Conservation (phyloP, 139 green algal genomes). For the Astrephomene gubernaculifera region DNA sequence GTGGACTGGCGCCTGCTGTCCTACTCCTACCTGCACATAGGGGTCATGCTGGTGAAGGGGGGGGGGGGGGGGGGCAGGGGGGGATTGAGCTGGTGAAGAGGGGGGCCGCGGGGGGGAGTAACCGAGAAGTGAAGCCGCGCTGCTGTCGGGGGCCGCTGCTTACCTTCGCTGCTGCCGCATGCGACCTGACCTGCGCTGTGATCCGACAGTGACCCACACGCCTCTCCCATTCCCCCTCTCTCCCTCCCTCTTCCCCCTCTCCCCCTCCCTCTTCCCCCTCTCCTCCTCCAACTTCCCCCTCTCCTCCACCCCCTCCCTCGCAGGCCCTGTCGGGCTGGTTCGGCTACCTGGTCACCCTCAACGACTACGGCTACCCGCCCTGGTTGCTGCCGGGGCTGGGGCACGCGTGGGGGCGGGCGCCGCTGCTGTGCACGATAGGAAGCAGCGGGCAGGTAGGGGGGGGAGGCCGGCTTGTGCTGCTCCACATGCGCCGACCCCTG, state of each 20-base stretch:
- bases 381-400: slow-evolving; percentile 52
- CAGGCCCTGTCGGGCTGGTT: slow-evolving; percentile 75
- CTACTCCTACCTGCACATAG: slow-evolving; percentile 87
- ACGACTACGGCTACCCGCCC: slow-evolving; percentile 86
- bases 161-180: too few relatives aligned
- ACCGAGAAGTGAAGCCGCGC: too few relatives aligned
- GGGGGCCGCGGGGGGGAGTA: too few relatives aligned
- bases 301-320: not conserved
- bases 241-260: not conserved
- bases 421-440: slow-evolving; percentile 11
- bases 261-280: not conserved
- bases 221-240: not conserved
- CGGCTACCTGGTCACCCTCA: slow-evolving; percentile 82
- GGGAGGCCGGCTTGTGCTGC: too few relatives aligned
- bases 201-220: too few relatives aligned
- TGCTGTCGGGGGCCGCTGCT: too few relatives aligned
- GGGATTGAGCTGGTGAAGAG: not conserved
- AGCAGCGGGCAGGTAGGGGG: slow-evolving; percentile 6
- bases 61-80: not conserved
- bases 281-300: not conserved
- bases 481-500: too few relatives aligned
- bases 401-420: not conserved
- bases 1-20: slow-evolving; percentile 76
- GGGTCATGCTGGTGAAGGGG: slow-evolving; percentile 69
- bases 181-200: too few relatives aligned